A percentile compares a stretch with the other conserved stretches of the same genome.
Conservation (phyloP, 441 rosid species). For the Euphorbia corollata region DNA sequence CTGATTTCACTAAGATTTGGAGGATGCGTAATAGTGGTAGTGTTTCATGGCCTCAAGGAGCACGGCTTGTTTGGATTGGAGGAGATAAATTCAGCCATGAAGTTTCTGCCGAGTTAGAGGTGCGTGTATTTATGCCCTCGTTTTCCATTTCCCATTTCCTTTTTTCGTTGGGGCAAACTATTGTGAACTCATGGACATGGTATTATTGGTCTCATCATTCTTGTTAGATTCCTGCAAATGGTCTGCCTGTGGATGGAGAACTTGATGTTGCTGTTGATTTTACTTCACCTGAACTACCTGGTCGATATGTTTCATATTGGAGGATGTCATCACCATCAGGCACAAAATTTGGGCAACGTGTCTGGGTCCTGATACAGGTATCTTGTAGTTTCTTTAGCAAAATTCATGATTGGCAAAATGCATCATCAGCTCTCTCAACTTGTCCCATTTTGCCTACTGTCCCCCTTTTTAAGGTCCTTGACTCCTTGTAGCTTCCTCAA, state of each 20-base stretch:
- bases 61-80: conserved; percentile 65
- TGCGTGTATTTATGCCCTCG: conserved; percentile 15
- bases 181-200: background rate
- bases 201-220: conserved; percentile 4
- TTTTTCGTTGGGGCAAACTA: background rate
- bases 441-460: no score
- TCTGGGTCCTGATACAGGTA: conserved; percentile 88
- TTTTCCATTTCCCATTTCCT: background rate
- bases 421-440: no score
- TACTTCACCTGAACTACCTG: conserved; percentile 61
- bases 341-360: conserved; percentile 73
- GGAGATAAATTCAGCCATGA: conserved; percentile 54
- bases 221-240: conserved; percentile 58
- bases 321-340: conserved; percentile 69
- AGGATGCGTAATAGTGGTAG: conserved; percentile 74
- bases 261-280: conserved; percentile 72
- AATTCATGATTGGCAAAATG: no score
- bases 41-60: conserved; percentile 56
- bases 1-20: conserved; percentile 84
- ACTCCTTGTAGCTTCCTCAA: no score
- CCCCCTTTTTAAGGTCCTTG: no score
- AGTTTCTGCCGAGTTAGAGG: conserved; percentile 49
- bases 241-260: conserved; percentile 57
- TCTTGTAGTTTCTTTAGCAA: background rate
- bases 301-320: conserved; percentile 84